Evolutionary conservation across 495 filamentous ascomycete genomes (phyloP).

Genomic region (Durotheca rogersii): DNA sequence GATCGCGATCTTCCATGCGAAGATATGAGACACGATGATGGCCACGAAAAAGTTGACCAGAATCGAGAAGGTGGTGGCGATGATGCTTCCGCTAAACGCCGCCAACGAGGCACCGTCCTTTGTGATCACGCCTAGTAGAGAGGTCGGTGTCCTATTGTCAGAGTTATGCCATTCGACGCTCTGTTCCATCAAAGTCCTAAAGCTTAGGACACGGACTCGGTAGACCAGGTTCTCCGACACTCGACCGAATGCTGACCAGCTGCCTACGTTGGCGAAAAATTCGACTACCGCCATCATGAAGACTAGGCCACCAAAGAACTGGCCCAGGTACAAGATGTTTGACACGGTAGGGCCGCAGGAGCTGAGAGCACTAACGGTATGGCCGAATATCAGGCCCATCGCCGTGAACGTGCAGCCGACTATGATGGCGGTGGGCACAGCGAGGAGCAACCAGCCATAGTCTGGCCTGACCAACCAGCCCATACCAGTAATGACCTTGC

Average conservation of each 20-base stretch:
- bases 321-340: slow-evolving; percentile 30
- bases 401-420: slow-evolving; percentile 42
- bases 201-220: slow-evolving; percentile 50
- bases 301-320: slow-evolving; percentile 57
- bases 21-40: slow-evolving; percentile 57
- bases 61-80: slow-evolving; percentile 47
- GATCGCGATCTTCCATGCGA: slow-evolving; percentile 64
- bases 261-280: slow-evolving; percentile 54
- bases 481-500: slow-evolving; percentile 3
- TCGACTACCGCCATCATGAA: slow-evolving; percentile 56
- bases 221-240: slow-evolving; percentile 56
- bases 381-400: slow-evolving; percentile 48
- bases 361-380: slow-evolving; percentile 36
- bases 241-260: slow-evolving; percentile 52
- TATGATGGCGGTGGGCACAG: slow-evolving; percentile 31
- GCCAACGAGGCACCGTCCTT: slow-evolving; percentile 52
- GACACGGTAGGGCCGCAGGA: slow-evolving; percentile 4
- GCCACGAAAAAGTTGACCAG: slow-evolving; percentile 44
- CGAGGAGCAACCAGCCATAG: slow-evolving; percentile 10
- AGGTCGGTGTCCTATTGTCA: slow-evolving; percentile 46
- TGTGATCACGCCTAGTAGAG: slow-evolving; percentile 53
- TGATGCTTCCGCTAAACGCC: slow-evolving; percentile 41
- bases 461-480: slow-evolving; percentile 9
- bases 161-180: slow-evolving; percentile 58
- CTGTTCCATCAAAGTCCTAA: slow-evolving; percentile 54